Base-by-base conservation (phyloP, 148 eudicot species). In the Cornus kousa region DNA sequence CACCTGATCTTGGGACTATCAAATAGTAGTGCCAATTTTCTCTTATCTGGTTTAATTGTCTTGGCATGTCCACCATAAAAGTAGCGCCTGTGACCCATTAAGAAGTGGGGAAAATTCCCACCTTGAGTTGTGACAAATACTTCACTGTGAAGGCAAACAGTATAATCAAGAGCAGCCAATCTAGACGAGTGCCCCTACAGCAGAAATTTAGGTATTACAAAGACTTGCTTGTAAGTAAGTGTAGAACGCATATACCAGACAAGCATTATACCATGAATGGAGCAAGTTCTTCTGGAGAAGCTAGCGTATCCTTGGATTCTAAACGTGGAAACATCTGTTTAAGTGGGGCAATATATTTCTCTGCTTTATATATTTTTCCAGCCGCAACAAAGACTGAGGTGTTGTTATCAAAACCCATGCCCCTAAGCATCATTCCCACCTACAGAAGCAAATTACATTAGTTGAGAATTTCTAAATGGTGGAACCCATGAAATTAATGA, bases 391-490 rank as follows among this genome's bases (percentile, higher is more conserved):
- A 96, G 17, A 96, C 87, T 35, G 94, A 79, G 7, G 99, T 96
- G 59, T 81, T 87, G 74, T 94, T 94, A 82, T 94, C 97, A 75
- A 96, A 96, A 28, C 99, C 99, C 99, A 96, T 96, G 72, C 99
- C 98, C 86, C 95, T 83, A 75, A 96, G 97, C 97, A 96, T 91
- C 99, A 96, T 93, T 67, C 99, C 99, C 5, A 92, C 99, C 99
- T 96, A 80, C 53, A 86, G 40, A 78, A 57, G 5, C 33, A 31
- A 16, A 55, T 5, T 37, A 65, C 20, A 65, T 48, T 37, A 67
- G 28, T 67, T 74, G n/a, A 9, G 77, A 37, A 55, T 23, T 59
- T 48, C 32, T 43, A 43, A 43, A 43, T 5, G 67, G 19, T 57
- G 20, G 20, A 55, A 43, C 48, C 48, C 8, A 4, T 43, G 8